Conservation (phyloP, 257 asterid genomes). For the Solanum boliviense region DNA sequence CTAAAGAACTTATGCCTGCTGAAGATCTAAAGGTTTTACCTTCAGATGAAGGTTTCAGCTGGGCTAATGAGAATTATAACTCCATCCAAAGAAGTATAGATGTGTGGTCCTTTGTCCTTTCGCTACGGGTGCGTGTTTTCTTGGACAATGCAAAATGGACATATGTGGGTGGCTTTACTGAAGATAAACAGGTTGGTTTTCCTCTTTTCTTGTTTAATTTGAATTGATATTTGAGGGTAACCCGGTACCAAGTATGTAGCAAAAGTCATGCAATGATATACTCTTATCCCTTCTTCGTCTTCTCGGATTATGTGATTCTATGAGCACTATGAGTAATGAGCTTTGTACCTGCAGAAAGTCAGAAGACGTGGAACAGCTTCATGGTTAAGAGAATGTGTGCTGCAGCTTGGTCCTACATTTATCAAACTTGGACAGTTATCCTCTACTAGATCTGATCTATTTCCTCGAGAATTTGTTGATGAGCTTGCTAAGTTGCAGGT, state of each 20-base stretch:
- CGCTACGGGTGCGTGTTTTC: conserved; percentile 69
- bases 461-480: conserved; percentile 86
- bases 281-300: neutral
- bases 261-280: neutral
- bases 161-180: conserved; percentile 68
- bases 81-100: conserved; percentile 70
- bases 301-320: neutral
- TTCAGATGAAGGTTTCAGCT: conserved; percentile 91
- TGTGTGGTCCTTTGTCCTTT: conserved; percentile 89
- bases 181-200: conserved; percentile 65
- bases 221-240: neutral
- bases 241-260: neutral
- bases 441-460: conserved; percentile 89
- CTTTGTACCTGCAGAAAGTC: conserved; percentile 23
- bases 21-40: conserved; percentile 69
- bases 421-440: conserved; percentile 90
- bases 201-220: neutral
- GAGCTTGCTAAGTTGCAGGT: conserved; percentile 98
- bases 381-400: conserved; percentile 74
- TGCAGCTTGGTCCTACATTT: conserved; percentile 97
- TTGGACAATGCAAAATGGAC: conserved; percentile 81
- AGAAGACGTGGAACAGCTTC: conserved; percentile 79
- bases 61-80: conserved; percentile 92
- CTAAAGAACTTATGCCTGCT: conserved; percentile 48
- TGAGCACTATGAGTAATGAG: neutral